phyloP scores from a whole-genome alignment of 192 early-diverging fungal genomes.

The Kappamyces sp. region DNA sequence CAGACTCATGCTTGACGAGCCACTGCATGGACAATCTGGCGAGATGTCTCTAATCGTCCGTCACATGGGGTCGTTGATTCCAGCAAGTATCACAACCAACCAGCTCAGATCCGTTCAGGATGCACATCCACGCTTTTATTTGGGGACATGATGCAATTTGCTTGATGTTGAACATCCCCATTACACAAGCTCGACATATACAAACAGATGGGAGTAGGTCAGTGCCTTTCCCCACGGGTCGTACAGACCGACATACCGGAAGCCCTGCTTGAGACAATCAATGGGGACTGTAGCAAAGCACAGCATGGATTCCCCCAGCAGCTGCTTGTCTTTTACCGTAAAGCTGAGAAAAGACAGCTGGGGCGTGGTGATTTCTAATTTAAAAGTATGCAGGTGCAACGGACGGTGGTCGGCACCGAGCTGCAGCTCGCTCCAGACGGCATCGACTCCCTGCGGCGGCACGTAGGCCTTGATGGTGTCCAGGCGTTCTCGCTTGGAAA shows the following conservation, averaged over 20 bases:
- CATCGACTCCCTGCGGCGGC: slow-evolving; percentile 34
- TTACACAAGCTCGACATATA: slow-evolving; percentile 2
- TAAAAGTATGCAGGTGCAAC: slow-evolving; percentile 17
- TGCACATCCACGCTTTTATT: too few species aligned
- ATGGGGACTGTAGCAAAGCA: slow-evolving; percentile 12
- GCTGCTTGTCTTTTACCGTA: slow-evolving; percentile 8
- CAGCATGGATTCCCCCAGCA: not conserved
- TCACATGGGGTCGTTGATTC: too few species aligned
- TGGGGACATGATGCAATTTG: too few species aligned
- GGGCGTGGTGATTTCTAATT: slow-evolving; percentile 27
- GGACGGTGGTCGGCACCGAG: not conserved
- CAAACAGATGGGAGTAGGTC: slow-evolving; percentile 55
- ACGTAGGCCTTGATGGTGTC: not conserved
- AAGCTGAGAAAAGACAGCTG: slow-evolving; percentile 37
- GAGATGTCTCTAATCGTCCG: too few species aligned
- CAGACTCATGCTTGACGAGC: too few species aligned
- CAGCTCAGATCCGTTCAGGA: too few species aligned
- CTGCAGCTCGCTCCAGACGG: slow-evolving; percentile 39
- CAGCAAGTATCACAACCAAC: too few species aligned
- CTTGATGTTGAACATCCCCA: too few species aligned
- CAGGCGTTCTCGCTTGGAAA: not conserved
- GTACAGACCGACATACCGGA: slow-evolving; percentile 61
- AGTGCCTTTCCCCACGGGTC: slow-evolving; percentile 55
- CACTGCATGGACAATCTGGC: too few species aligned
- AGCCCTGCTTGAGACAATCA: slow-evolving; percentile 31